Conservation (phyloP, 1,139 yeast species). For the Fermentozyma sake region DNA sequence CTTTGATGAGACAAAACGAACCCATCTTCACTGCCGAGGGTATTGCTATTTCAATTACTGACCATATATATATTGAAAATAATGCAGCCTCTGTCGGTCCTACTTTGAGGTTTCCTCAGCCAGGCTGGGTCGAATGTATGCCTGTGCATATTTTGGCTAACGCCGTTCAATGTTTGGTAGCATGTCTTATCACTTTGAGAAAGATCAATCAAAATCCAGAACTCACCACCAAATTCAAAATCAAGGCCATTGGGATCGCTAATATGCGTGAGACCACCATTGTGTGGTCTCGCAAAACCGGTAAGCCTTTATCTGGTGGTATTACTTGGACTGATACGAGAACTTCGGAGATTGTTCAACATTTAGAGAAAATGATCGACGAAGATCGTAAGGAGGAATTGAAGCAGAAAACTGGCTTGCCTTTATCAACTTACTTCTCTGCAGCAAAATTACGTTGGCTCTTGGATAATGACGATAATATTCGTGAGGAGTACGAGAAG, state of each 20-base stretch:
- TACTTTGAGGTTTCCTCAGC: constrained; percentile 67
- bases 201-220: constrained; percentile 51
- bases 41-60: constrained; percentile 57
- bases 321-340: constrained; percentile 97
- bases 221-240: constrained; percentile 48
- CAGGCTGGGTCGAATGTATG: constrained; percentile 95
- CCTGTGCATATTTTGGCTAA: constrained; percentile 81
- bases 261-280: constrained; percentile 95
- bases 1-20: constrained; percentile 46
- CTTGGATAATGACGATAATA: constrained; percentile 71
- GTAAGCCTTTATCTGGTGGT: constrained; percentile 79
- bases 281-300: constrained; percentile 83
- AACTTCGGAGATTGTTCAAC: constrained; percentile 68
- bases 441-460: constrained; percentile 91
- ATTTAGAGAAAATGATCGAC: constrained; percentile 54
- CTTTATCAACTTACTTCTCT: constrained; percentile 86
- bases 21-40: constrained; percentile 74
- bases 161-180: constrained; percentile 72
- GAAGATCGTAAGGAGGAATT: constrained; percentile 58
- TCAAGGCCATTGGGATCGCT: constrained; percentile 75
- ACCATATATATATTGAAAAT: constrained; percentile 61
- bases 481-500: constrained; percentile 63
- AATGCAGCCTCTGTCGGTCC: constrained; percentile 55
- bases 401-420: constrained; percentile 74
- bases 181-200: constrained; percentile 56